Conservation (phyloP, 768 basidiomycete genomes). For the Lactifluus piperatus region DNA sequence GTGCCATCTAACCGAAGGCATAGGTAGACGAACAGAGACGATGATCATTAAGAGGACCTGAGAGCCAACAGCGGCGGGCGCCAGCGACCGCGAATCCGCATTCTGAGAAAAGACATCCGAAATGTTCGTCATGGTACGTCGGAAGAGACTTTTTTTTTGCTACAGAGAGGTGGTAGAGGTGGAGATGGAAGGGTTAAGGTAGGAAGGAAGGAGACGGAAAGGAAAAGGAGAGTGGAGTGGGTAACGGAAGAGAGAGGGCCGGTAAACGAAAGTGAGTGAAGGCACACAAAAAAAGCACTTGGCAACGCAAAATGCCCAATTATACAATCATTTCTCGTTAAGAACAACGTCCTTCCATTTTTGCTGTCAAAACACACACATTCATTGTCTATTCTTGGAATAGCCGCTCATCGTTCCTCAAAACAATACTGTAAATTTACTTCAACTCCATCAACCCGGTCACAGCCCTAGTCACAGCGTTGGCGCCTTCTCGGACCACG, state of each 20-base stretch:
- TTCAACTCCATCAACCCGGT: constrained; percentile 38
- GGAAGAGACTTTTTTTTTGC: not conserved
- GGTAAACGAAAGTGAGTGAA: not conserved
- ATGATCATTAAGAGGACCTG: constrained; percentile 68
- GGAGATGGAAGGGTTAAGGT: not conserved
- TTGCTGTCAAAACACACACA: too few species aligned
- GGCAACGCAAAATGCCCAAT: too few species aligned
- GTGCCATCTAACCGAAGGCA: not conserved
- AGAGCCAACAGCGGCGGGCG: constrained; percentile 71
- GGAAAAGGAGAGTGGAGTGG: not conserved
- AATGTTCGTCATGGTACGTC: constrained; percentile 26
- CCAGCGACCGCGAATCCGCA: constrained; percentile 50
- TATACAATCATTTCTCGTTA: too few species aligned
- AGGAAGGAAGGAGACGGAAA: too few species aligned
- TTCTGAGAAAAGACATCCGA: constrained; percentile 27
- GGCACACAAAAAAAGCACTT: too few species aligned
- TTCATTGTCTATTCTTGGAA: too few species aligned
- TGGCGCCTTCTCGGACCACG: constrained; percentile 49
- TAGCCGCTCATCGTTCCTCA: too few species aligned
- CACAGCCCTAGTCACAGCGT: constrained; percentile 51
- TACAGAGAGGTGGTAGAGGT: not conserved
- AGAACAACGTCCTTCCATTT: too few species aligned
- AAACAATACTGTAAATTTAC: too few species aligned
- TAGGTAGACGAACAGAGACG: constrained; percentile 50
- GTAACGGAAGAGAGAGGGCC: not conserved